Conservation (phyloP, 192 early-diverging fungal genomes). For the Allomyces macrogynus region DNA sequence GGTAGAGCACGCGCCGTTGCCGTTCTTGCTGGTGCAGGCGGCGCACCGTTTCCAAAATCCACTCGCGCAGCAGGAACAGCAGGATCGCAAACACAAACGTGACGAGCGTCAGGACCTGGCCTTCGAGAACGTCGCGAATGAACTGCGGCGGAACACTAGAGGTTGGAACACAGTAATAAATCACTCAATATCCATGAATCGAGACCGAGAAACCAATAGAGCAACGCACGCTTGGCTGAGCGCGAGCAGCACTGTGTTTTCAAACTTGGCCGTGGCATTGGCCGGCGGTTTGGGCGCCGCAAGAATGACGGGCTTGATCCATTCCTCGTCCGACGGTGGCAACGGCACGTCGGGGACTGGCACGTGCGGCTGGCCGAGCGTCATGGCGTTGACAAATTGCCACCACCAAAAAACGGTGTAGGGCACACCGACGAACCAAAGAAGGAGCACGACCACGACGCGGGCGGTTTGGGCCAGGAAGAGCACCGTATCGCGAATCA, state of each 20-base stretch:
- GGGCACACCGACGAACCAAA: conserved; percentile 71
- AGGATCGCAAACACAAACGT: conserved; percentile 60
- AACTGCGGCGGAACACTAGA: conserved; percentile 7
- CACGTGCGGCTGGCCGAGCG: no score
- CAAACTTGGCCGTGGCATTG: no score
- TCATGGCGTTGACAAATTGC: conserved; percentile 21
- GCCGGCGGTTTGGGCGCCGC: no score
- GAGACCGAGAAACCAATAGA: no score
- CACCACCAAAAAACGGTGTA: conserved; percentile 64
- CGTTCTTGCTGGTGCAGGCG: conserved; percentile 8
- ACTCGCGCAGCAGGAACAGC: conserved; percentile 69
- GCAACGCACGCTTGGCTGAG: no score
- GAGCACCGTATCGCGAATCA: conserved; percentile 6
- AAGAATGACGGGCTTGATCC: no score
- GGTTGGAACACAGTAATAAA: no score
- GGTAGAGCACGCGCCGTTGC: conserved; percentile 9
- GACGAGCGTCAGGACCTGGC: conserved; percentile 53
- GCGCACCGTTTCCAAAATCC: conserved; percentile 51
- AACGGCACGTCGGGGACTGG: no score
- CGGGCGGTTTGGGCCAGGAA: conserved; percentile 10
- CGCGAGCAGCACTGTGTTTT: no score
- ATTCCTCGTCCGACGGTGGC: no score
- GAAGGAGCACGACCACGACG: conserved; percentile 33
- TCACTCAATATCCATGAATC: no score
- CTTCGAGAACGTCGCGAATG: conserved; percentile 56